phyloP scores from a whole-genome alignment of 2,329 filamentous ascomycete genomes.

The Aaosphaeria pasadenensis region DNA sequence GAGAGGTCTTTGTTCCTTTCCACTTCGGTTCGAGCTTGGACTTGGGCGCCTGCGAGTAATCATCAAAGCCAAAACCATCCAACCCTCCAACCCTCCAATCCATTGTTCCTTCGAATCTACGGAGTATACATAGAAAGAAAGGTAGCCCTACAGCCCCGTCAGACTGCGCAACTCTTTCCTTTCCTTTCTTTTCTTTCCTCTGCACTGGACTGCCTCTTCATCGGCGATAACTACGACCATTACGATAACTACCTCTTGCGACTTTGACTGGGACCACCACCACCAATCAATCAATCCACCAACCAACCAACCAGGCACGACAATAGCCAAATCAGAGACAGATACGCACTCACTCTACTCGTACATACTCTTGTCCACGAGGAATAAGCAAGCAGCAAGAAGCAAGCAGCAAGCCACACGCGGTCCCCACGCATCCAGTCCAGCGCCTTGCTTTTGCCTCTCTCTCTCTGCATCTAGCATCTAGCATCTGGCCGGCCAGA shows the following conservation, averaged over 20 bases:
- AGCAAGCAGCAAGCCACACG: not conserved
- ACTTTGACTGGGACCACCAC: not conserved
- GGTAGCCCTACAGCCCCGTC: not conserved
- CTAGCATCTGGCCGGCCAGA: not conserved
- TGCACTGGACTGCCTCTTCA: not conserved
- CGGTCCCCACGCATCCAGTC: not conserved
- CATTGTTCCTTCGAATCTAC: too few species aligned
- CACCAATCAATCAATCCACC: not conserved
- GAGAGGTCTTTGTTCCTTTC: too few species aligned
- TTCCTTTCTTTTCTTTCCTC: not conserved
- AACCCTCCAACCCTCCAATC: too few species aligned
- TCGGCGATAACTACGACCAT: not conserved
- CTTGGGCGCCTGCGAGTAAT: too few species aligned
- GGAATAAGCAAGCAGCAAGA: not conserved
- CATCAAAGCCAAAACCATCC: too few species aligned
- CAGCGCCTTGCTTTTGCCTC: not conserved
- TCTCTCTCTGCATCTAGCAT: not conserved
- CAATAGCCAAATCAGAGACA: not conserved
- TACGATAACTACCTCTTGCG: not conserved
- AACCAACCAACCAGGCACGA: not conserved
- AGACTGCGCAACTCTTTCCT: not conserved
- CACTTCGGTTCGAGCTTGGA: too few species aligned
- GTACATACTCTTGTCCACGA: not conserved
- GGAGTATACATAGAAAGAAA: too few species aligned
- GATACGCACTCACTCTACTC: not conserved